phyloP scores from a whole-genome alignment of 345 rosid genomes.

The Dovyalis caffra region DNA sequence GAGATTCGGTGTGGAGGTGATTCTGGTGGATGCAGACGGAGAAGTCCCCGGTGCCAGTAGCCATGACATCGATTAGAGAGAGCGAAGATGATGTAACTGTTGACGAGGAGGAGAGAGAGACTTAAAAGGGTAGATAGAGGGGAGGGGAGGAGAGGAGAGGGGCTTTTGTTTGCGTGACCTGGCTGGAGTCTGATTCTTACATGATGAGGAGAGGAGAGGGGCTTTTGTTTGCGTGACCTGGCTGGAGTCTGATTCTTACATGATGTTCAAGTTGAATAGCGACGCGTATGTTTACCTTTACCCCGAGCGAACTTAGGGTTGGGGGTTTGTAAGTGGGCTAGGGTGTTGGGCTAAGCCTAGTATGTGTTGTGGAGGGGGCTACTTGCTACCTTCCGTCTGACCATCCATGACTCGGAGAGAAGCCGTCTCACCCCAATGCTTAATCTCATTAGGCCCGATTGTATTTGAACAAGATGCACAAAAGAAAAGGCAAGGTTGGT shows the following conservation, averaged over 20 bases:
- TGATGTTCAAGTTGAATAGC: not conserved
- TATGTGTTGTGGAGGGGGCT: not conserved
- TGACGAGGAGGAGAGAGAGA: not conserved
- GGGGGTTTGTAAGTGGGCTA: not conserved
- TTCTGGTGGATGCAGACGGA: conserved; percentile 15
- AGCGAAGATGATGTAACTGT: not conserved
- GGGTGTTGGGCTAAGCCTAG: not conserved
- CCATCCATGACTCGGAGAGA: not conserved
- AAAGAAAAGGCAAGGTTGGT: not conserved
- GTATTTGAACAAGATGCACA: not conserved
- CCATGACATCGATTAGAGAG: conserved; percentile 36
- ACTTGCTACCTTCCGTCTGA: not conserved
- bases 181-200: not conserved
- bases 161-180: not conserved
- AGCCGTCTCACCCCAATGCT: too few relatives aligned
- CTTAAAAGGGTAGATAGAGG: not conserved
- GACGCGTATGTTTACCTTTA: not conserved
- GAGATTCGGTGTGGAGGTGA: conserved; percentile 33
- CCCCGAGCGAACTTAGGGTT: not conserved
- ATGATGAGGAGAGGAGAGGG: not conserved
- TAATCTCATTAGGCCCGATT: not conserved
- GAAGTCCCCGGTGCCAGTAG: conserved; percentile 34
- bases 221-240: not conserved
- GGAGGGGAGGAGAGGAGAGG: not conserved
- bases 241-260: not conserved